Conservation (phyloP, 495 filamentous ascomycete species). For the Elasticomyces elasticus region DNA sequence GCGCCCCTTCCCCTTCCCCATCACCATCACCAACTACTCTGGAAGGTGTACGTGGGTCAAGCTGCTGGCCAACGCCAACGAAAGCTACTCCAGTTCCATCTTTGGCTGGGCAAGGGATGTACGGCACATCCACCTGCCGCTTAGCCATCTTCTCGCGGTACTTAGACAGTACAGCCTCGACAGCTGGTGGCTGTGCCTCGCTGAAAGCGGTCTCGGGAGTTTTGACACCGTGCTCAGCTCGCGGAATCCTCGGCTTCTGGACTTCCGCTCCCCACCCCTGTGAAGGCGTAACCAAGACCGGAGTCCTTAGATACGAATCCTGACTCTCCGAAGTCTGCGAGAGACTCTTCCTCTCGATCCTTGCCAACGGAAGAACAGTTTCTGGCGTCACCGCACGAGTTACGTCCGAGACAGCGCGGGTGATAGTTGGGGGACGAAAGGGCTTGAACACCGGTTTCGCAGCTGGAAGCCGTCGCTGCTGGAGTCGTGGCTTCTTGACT, state of each 20-base stretch:
- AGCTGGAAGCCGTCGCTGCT: neutral
- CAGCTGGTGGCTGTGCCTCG: too few relatives aligned
- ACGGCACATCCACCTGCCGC: neutral
- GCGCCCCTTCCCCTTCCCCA: too few relatives aligned
- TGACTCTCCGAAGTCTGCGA: neutral
- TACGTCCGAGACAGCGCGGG: neutral
- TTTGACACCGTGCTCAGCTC: too few relatives aligned
- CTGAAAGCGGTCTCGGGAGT: too few relatives aligned
- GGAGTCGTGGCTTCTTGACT: neutral
- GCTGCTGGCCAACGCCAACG: neutral
- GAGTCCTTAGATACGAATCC: constrained; percentile 12
- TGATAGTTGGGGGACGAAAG: neutral
- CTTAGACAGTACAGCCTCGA: neutral
- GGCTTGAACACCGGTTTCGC: neutral
- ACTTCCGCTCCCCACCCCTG: neutral
- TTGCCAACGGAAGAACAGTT: neutral
- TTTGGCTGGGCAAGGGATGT: neutral
- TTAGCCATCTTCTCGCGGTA: constrained; percentile 4
- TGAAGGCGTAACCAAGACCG: neutral
- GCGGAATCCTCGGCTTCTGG: too few relatives aligned
- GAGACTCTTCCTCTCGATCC: neutral
- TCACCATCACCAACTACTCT: too few relatives aligned
- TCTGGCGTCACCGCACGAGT: neutral
- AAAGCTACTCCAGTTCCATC: neutral
- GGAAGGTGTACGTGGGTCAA: too few relatives aligned